These are phyloP conservation scores for Teunomyces pallodes DNA, from an alignment of 805 yeast genomes.

Conservation along the genomic window DNA sequence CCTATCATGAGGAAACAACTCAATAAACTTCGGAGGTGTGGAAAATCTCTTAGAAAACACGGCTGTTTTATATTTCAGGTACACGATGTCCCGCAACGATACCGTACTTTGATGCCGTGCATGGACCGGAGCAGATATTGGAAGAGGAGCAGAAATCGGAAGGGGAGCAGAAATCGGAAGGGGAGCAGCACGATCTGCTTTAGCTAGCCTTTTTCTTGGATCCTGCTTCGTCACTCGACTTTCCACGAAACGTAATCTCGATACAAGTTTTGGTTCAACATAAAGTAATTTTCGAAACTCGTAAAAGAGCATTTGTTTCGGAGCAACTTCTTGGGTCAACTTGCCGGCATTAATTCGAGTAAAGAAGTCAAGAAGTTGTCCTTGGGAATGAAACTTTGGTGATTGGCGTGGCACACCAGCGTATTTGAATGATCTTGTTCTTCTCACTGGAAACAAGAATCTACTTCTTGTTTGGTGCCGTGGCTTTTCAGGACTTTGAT, in stretches of 20 bases:
- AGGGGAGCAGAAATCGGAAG: slow-evolving; percentile 4
- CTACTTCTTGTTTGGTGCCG: slow-evolving; percentile 7
- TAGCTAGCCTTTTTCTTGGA: too few species aligned
- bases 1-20: slow-evolving; percentile 26
- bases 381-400: slow-evolving; percentile 20
- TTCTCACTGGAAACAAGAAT: slow-evolving; percentile 34
- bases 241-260: neutral
- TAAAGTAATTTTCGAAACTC: slow-evolving; percentile 16
- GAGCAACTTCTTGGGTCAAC: slow-evolving; percentile 28
- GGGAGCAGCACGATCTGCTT: too few species aligned
- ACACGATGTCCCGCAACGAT: slow-evolving; percentile 20
- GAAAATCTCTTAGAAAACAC: slow-evolving; percentile 20
- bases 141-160: neutral
- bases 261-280: slow-evolving; percentile 11
- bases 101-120: slow-evolving; percentile 4
- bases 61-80: slow-evolving; percentile 24
- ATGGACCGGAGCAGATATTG: slow-evolving; percentile 4
- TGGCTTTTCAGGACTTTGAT: neutral
- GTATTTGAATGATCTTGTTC: slow-evolving; percentile 34
- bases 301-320: slow-evolving; percentile 25
- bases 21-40: slow-evolving; percentile 27
- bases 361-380: slow-evolving; percentile 16
- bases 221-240: neutral
- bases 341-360: slow-evolving; percentile 15
- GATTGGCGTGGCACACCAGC: slow-evolving; percentile 11